phyloP scores from a whole-genome alignment of 129 eudicot genomes.

The Lactuca saligna region DNA sequence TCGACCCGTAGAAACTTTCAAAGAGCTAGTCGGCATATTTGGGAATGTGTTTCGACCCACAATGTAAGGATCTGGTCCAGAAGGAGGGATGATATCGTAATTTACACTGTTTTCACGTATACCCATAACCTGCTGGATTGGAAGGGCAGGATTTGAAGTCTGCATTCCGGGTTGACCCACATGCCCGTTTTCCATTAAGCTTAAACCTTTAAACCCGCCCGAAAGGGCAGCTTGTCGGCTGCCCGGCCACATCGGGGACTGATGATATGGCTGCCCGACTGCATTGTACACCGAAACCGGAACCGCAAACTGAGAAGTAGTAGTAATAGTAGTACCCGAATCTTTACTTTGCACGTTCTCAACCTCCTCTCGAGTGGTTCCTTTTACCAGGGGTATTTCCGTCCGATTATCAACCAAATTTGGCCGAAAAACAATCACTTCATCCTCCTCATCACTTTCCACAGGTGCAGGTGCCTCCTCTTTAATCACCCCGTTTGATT shows the following conservation, averaged over 20 bases:
- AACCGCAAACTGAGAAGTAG: constrained; percentile 20
- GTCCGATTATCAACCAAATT: constrained; percentile 43
- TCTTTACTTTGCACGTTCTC: constrained; percentile 30
- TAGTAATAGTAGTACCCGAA: neutral
- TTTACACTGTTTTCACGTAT: constrained; percentile 8
- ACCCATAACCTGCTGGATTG: constrained; percentile 28
- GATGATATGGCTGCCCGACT: constrained; percentile 33
- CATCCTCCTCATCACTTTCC: constrained; percentile 62
- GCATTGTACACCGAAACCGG: constrained; percentile 31
- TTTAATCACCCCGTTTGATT: constrained; percentile 22
- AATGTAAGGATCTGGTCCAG: constrained; percentile 31
- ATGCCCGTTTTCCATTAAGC: constrained; percentile 49
- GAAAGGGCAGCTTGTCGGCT: too few species aligned
- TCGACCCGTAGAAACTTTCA: constrained; percentile 36
- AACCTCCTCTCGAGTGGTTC: constrained; percentile 21
- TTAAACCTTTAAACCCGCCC: constrained; percentile 41
- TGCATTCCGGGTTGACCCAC: constrained; percentile 26
- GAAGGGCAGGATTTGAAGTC: constrained; percentile 23
- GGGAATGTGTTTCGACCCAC: constrained; percentile 29
- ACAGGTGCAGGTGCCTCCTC: constrained; percentile 17
- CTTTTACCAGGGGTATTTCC: constrained; percentile 24
- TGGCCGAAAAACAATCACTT: constrained; percentile 65
- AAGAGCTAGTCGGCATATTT: constrained; percentile 27
- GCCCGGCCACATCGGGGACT: constrained; percentile 30
- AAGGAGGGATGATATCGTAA: constrained; percentile 23